phyloP scores from a whole-genome alignment of 805 yeast species.

The Lipomyces yamanashiensis region DNA sequence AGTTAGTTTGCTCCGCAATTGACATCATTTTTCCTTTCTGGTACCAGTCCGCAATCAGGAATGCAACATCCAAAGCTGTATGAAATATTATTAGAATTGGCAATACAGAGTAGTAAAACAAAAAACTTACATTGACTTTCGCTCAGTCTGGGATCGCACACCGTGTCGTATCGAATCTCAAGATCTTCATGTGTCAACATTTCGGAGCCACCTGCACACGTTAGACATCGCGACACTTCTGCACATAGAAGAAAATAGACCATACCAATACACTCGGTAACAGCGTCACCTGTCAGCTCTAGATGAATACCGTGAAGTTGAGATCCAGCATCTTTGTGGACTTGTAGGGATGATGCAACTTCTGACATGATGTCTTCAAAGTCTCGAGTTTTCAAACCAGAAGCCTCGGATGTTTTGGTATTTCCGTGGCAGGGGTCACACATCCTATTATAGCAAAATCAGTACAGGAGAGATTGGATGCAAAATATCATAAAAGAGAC shows the following conservation, averaged over 20 bases:
- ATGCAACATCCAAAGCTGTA: slow-evolving; percentile 48
- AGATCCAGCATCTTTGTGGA: slow-evolving; percentile 45
- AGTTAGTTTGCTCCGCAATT: slow-evolving; percentile 12
- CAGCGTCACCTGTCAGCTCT: slow-evolving; percentile 52
- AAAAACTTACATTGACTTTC: slow-evolving; percentile 43
- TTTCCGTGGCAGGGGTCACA: slow-evolving; percentile 54
- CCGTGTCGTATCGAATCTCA: slow-evolving; percentile 49
- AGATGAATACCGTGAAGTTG: slow-evolving; percentile 50
- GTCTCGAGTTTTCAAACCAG: slow-evolving; percentile 50
- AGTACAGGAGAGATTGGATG: background rate
- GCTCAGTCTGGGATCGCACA: slow-evolving; percentile 51
- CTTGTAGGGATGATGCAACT: slow-evolving; percentile 45
- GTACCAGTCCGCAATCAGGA: slow-evolving; percentile 49
- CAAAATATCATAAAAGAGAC: background rate
- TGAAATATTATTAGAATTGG: background rate
- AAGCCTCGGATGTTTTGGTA: slow-evolving; percentile 48
- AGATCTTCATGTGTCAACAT: slow-evolving; percentile 48
- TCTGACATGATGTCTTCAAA: slow-evolving; percentile 51
- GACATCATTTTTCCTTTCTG: slow-evolving; percentile 36
- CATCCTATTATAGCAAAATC: slow-evolving; percentile 35
- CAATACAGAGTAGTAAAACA: background rate
- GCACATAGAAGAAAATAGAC: background rate
- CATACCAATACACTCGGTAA: slow-evolving; percentile 51
- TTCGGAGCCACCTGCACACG: slow-evolving; percentile 44
- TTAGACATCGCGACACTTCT: too few relatives aligned